Percentiles rank a stretch among this genome's conserved stretches.
Evolutionary conservation across 2,329 filamentous ascomycete genomes (phyloP).

Genomic region (Diaporthe eres): DNA sequence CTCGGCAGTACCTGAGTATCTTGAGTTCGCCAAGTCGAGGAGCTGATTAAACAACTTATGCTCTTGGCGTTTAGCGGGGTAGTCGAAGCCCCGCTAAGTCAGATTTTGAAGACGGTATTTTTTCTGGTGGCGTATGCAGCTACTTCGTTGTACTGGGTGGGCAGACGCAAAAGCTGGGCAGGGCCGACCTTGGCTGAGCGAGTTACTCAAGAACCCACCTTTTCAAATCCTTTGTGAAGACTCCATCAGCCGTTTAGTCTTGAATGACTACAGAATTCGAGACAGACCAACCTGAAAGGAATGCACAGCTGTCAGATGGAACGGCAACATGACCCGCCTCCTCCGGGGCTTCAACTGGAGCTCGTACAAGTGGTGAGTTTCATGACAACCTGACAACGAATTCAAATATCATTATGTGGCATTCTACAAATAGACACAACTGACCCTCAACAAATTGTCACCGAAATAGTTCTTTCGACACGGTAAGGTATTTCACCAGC

Average conservation of each 20-base stretch:
- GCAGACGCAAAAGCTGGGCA: neutral
- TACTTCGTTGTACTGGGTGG: neutral
- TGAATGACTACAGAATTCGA: neutral
- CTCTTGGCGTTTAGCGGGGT: neutral
- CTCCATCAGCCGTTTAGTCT: neutral
- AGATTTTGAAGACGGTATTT: neutral
- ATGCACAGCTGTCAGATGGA: neutral
- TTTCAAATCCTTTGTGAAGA: neutral
- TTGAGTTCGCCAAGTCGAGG: neutral
- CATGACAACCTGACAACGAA: neutral
- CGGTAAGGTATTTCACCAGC: neutral
- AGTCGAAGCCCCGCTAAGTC: neutral
- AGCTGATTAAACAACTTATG: neutral
- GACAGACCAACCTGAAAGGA: neutral
- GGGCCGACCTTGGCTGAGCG: neutral
- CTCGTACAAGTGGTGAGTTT: neutral
- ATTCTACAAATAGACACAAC: neutral
- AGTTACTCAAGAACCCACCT: neutral
- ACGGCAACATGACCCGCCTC: neutral
- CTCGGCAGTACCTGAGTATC: too few relatives aligned
- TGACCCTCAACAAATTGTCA: neutral
- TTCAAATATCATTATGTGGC: neutral
- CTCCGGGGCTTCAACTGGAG: neutral
- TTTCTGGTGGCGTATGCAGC: neutral
- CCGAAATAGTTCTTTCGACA: neutral